phyloP scores from a whole-genome alignment of 2,329 filamentous ascomycete genomes.

The Apiospora phragmitis region DNA sequence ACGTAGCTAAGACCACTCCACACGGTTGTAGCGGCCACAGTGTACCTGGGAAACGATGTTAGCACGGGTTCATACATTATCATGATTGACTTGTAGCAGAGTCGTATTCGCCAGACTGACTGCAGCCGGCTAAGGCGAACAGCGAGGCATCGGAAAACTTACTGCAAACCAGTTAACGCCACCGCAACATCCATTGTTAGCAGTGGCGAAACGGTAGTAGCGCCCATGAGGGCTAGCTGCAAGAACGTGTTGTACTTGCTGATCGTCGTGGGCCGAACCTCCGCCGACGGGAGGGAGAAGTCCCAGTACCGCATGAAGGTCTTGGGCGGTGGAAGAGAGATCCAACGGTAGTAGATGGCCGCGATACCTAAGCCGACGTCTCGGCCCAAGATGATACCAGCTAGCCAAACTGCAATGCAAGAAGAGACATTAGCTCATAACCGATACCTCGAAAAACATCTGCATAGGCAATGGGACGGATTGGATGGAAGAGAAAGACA shows the following conservation, averaged over 20 bases:
- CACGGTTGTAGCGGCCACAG: slow-evolving; percentile 85
- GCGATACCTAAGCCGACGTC: slow-evolving; percentile 81
- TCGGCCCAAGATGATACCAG: slow-evolving; percentile 84
- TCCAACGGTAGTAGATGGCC: slow-evolving; percentile 94
- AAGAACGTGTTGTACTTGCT: slow-evolving; percentile 94
- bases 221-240: slow-evolving; percentile 83
- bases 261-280: slow-evolving; percentile 80
- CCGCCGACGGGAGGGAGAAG: slow-evolving; percentile 85
- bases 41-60: slow-evolving; percentile 57
- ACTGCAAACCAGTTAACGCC: slow-evolving; percentile 65
- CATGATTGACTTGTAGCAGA: neutral
- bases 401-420: slow-evolving; percentile 70
- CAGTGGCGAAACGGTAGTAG: slow-evolving; percentile 79
- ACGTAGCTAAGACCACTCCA: slow-evolving; percentile 95
- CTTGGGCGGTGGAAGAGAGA: slow-evolving; percentile 89
- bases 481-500: neutral
- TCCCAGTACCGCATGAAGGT: slow-evolving; percentile 95
- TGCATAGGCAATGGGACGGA: neutral
- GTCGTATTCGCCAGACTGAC: neutral
- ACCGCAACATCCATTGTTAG: slow-evolving; percentile 58
- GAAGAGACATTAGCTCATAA: slow-evolving; percentile 11
- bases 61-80: slow-evolving; percentile 22
- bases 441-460: neutral
- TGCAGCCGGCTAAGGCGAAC: neutral
- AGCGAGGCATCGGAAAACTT: slow-evolving; percentile 35